Percentiles rank a stretch among this genome's conserved stretches.
Evolutionary conservation across 805 yeast genomes (phyloP).

Genomic region (Monosporozyma aquatica): DNA sequence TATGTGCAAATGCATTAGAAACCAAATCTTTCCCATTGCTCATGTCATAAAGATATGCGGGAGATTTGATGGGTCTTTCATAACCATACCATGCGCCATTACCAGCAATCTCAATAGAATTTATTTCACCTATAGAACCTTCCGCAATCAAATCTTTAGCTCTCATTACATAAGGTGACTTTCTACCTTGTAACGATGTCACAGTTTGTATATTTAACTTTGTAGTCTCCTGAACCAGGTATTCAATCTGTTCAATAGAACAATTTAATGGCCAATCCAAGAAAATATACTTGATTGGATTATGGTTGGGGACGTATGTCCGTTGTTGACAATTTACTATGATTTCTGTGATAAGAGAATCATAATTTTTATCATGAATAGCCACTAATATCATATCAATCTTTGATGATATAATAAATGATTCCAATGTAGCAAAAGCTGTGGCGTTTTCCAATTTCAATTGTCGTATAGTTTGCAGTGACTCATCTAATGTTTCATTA

Average conservation of each 20-base stretch:
- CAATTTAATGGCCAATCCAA: constrained; percentile 18
- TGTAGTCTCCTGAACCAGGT: constrained; percentile 9
- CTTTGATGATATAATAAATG: constrained; percentile 8
- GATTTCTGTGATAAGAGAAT: constrained; percentile 7
- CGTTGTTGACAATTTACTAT: constrained; percentile 6
- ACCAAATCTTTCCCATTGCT: constrained; percentile 13
- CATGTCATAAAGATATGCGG: constrained; percentile 12
- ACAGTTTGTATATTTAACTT: constrained; percentile 13
- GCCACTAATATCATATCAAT: constrained; percentile 16
- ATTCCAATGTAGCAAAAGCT: constrained; percentile 11
- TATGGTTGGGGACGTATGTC: constrained; percentile 2
- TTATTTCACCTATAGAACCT: constrained; percentile 17
- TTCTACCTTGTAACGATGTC: constrained; percentile 16
- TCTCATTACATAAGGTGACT: constrained; percentile 16
- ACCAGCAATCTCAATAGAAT: constrained; percentile 15
- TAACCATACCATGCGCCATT: constrained; percentile 20
- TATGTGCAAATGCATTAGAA: constrained; percentile 17
- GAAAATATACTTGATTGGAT: constrained; percentile 9
- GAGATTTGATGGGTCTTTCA: constrained; percentile 14
- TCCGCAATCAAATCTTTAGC: constrained; percentile 17
- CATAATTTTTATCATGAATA: constrained; percentile 10
- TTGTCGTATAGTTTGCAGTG: constrained; percentile 10
- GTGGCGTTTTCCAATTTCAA: constrained; percentile 11
- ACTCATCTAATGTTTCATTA: constrained; percentile 9
- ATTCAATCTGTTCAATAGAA: constrained; percentile 10